phyloP scores from a whole-genome alignment of 2,329 filamentous ascomycete genomes.

The Fusarium sp. region DNA sequence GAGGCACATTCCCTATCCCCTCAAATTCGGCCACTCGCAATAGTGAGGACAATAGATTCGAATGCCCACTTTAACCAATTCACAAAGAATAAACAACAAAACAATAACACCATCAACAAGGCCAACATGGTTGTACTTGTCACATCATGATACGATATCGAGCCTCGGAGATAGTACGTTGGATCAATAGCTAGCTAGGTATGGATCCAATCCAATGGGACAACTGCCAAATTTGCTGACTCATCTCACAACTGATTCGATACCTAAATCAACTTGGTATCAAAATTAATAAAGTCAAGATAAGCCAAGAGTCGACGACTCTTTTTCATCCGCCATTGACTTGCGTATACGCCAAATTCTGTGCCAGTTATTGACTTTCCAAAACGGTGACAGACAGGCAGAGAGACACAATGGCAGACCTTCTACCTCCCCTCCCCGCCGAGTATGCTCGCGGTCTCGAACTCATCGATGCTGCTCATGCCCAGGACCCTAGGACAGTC shows the following conservation, averaged over 20 bases:
- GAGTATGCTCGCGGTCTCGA: slow-evolving; percentile 65
- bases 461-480: slow-evolving; percentile 75
- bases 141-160: slow-evolving; percentile 2
- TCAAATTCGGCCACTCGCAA: neutral
- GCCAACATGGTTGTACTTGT: neutral
- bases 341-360: neutral
- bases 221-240: slow-evolving; percentile 36
- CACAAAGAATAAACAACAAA: neutral
- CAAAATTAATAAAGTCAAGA: slow-evolving; percentile 1
- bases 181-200: neutral
- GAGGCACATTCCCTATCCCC: too few species aligned
- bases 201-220: slow-evolving; percentile 44
- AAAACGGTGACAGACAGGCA: neutral
- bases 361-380: neutral
- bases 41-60: neutral
- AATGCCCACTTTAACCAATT: too few species aligned
- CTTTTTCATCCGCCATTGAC: neutral
- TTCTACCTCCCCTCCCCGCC: slow-evolving; percentile 50
- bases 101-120: neutral
- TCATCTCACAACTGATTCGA: slow-evolving; percentile 38
- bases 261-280: neutral
- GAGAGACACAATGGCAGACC: slow-evolving; percentile 26
- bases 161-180: slow-evolving; percentile 2
- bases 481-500: slow-evolving; percentile 51
- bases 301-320: neutral